Conservation (phyloP, 1,284 basidiomycete species). For the Quambalaria eucalypti region DNA sequence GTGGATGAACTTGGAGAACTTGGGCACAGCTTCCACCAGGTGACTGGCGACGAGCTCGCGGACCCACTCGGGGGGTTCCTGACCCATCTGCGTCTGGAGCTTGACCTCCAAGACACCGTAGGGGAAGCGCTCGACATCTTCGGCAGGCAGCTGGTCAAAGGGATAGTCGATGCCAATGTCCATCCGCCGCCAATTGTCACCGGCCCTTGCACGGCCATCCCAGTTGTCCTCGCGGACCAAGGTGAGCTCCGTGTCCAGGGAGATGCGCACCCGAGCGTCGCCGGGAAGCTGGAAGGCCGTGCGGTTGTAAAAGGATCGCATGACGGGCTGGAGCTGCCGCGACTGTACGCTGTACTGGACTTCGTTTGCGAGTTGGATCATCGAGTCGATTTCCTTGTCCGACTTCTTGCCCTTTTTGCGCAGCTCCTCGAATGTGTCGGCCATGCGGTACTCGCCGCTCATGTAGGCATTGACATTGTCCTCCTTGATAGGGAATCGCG, state of each 20-base stretch:
- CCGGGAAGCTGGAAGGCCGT: slow-evolving; percentile 98
- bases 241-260: slow-evolving; percentile 89
- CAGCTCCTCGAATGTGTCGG: slow-evolving; percentile 81
- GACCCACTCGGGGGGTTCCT: slow-evolving; percentile 93
- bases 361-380: slow-evolving; percentile 93
- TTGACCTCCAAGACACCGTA: slow-evolving; percentile 91
- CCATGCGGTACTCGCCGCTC: slow-evolving; percentile 81
- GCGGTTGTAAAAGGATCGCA: slow-evolving; percentile 98
- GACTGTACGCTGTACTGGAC: slow-evolving; percentile 84
- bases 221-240: slow-evolving; percentile 95
- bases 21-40: slow-evolving; percentile 55
- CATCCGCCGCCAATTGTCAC: slow-evolving; percentile 84
- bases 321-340: slow-evolving; percentile 69
- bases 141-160: slow-evolving; percentile 65
- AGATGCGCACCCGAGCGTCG: slow-evolving; percentile 93
- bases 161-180: slow-evolving; percentile 90
- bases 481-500: slow-evolving; percentile 93
- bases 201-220: slow-evolving; percentile 70
- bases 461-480: slow-evolving; percentile 87
- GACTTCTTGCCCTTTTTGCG: slow-evolving; percentile 88
- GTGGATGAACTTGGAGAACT: slow-evolving; percentile 85
- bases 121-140: slow-evolving; percentile 85
- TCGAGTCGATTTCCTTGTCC: slow-evolving; percentile 81
- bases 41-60: slow-evolving; percentile 87
- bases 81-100: slow-evolving; percentile 89